Percentiles rank a stretch among this genome's conserved stretches.
Conservation (phyloP, 352 stramenopile genomes). For the Phytophthora aleatoria region DNA sequence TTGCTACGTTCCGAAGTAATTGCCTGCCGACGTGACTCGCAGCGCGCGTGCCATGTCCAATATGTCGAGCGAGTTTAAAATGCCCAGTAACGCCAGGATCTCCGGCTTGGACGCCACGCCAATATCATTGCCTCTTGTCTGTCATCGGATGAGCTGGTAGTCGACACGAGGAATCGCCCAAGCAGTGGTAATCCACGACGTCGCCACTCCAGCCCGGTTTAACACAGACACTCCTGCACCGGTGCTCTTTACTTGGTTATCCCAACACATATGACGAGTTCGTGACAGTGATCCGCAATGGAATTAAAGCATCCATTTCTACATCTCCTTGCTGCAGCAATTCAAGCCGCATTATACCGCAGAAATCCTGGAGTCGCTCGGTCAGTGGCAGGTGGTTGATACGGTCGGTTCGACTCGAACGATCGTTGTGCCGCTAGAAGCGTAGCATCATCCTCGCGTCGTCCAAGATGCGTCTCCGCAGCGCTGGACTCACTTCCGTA, state of each 20-base stretch:
- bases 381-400: slow-evolving; percentile 33
- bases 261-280: slow-evolving; percentile 41
- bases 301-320: slow-evolving; percentile 8
- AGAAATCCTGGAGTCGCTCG: slow-evolving; percentile 31
- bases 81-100: too few relatives aligned
- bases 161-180: too few relatives aligned
- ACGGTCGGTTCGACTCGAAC: too few relatives aligned
- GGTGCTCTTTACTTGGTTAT: too few relatives aligned
- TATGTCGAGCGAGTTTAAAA: too few relatives aligned
- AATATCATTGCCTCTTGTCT: too few relatives aligned
- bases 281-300: slow-evolving; percentile 40
- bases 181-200: too few relatives aligned
- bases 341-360: slow-evolving; percentile 46
- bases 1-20: slow-evolving; percentile 17
- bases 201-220: too few relatives aligned
- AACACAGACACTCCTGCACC: too few relatives aligned
- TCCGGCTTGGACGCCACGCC: too few relatives aligned
- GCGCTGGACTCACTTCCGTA: slow-evolving; percentile 49
- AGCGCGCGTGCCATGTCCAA: slow-evolving; percentile 34
- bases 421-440: neutral
- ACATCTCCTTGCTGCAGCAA: slow-evolving; percentile 10
- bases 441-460: slow-evolving; percentile 60
- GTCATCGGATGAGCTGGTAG: too few relatives aligned
- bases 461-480: slow-evolving; percentile 63
- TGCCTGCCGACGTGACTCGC: neutral